Evolutionary conservation across 2,329 filamentous ascomycete genomes (phyloP), one percentile per base, ranked within the genome.

Genomic region (Drechslera avenae): DNA sequence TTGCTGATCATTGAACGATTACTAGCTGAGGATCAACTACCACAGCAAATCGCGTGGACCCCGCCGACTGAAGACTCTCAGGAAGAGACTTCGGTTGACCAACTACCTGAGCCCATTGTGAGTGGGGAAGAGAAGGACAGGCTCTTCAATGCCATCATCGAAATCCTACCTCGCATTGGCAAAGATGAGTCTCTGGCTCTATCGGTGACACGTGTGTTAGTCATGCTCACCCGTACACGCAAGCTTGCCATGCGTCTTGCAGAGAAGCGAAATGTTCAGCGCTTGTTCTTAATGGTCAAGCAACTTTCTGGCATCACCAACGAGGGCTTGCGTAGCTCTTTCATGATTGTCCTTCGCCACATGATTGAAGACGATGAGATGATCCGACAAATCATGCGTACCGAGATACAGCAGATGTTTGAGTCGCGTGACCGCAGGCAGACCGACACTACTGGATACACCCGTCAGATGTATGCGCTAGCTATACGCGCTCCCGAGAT

Each of bases 291-390:
- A 43, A 96, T 97, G 90, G 86, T 93, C 50, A 96, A 95, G 72
- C 93, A 97, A 71, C 83, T 97, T 52, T 87, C 90, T 16, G 89
- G 89, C 19, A 83, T 86, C 23, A 88, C 89, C 5, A 89, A 91
- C 23, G 84, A 89, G 46, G 87, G 87, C 46, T 82, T 99, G 8
- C 84, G 87, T 55, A 82, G 82, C 55, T 83, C 88, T 50, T 88
- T 96, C 64, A 87, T 97, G 82, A 83, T 93, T 10, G 87, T 97
- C 44, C 78, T 99, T 35, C 87, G 95, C 33, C 94, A 99, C 67
- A 87, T 99, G 58, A 85, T 97, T 46, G 94, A 99, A 74, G 95
- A 99, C 66, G 91, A 96, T 41, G 87, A 91, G 14, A 94, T 88
- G 2, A 83, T 97, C 53, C 90, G 89, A 59, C 90, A 97, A 69